Conservation (phyloP, 2,329 filamentous ascomycete species). For the Scopulariopsis brevicaulis region DNA sequence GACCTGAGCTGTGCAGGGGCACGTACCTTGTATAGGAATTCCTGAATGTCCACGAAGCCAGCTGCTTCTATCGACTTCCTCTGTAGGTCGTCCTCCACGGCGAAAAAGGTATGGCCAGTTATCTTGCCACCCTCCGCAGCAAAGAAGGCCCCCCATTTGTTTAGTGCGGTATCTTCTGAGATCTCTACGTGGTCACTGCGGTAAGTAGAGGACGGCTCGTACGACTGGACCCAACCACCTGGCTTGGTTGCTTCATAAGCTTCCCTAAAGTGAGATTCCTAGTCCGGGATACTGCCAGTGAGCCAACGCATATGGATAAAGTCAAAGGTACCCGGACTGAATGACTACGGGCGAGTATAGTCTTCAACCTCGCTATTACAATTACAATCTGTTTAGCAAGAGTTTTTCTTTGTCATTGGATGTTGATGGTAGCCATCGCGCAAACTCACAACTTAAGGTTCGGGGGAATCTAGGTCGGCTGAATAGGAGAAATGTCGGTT, state of each 20-base stretch:
- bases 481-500: constrained; percentile 44
- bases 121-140: constrained; percentile 5
- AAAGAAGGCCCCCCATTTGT: constrained; percentile 7
- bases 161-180: neutral
- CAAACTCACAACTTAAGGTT: constrained; percentile 18
- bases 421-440: no score
- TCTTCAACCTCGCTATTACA: constrained; percentile 18
- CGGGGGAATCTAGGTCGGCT: constrained; percentile 37
- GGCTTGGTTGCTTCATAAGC: constrained; percentile 7
- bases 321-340: constrained; percentile 33
- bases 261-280: constrained; percentile 27
- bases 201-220: neutral
- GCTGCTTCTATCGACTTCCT: constrained; percentile 7
- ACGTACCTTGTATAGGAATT: constrained; percentile 6
- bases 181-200: neutral
- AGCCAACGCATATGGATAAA: constrained; percentile 48
- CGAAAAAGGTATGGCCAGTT: constrained; percentile 1
- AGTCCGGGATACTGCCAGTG: constrained; percentile 44
- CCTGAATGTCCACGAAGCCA: constrained; percentile 7
- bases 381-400: no score
- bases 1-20: no score
- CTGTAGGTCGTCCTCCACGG: constrained; percentile 5
- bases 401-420: no score
- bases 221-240: constrained; percentile 9
- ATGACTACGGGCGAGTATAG: constrained; percentile 29